Base-by-base conservation (phyloP, 495 filamentous ascomycete genomes). In the Hyaloscypha hepaticicola region DNA sequence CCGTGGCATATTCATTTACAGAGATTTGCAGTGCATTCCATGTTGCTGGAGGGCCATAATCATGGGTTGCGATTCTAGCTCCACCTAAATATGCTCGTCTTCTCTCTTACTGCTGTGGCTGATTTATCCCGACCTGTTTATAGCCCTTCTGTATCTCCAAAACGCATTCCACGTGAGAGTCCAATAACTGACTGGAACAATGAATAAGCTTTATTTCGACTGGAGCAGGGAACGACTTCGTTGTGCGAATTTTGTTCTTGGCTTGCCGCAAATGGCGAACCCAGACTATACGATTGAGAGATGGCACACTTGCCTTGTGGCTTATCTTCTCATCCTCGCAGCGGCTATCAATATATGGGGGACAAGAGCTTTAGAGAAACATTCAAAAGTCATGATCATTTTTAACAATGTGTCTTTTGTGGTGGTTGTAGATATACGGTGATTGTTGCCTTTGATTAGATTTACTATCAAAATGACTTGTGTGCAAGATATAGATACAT, bases 41-140 rank as follows among this genome's bases (percentile, higher is more conserved):
- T 6, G 48, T 50, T 5, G 48, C 48, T 7, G 48, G 48, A n/a
- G 48, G 48, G 19, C 48, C 5, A 50, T 50, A 50, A 4, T 50
- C 48, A 6, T 50, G 48, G 48, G 48, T 50, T 50, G 48, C 48
- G 5, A 50, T 50, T n/a, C 19, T 50, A 50, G 48, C 48, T 50
- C 48, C 48, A 50, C 19, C 16, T 5, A 50, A 50, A 50, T 50
- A 50, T 50, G 48, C 48, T 50, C 48, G 48, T 24, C 48, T 16
- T 50, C 48, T 50, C 19, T 50, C 48, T 19, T 50, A 50, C 48
- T 50, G 48, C 48, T 50, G 48, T n/a, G 48, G 48, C 48, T 50
- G 48, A 16, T 50, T 50, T 16, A 50, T 50, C 48, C 22, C 19
- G 6, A 50, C 19, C 22, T 5, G 48, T 50, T 50, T 16, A 16